These are phyloP conservation scores for Colletotrichum tofieldiae DNA, from an alignment of 2,329 filamentous ascomycete species.

Conservation along the genomic window DNA sequence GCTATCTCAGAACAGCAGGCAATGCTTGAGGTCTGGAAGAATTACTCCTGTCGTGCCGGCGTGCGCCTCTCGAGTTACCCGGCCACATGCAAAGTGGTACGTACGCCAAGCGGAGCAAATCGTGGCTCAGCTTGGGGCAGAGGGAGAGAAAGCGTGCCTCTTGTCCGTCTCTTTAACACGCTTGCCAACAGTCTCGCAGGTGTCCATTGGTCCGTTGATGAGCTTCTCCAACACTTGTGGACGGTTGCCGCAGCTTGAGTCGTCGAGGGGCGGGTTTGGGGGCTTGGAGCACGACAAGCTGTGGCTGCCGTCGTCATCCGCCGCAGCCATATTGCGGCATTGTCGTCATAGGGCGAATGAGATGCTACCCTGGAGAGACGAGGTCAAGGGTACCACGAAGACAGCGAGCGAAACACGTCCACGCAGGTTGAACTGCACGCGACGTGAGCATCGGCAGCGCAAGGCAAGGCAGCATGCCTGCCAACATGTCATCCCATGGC, in stretches of 20 bases:
- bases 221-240: constrained; percentile 13
- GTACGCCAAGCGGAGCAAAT: constrained; percentile 33
- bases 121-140: constrained; percentile 26
- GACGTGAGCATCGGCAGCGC: constrained; percentile 10
- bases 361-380: constrained; percentile 15
- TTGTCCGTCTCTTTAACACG: not conserved
- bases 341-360: constrained; percentile 27
- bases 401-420: constrained; percentile 2
- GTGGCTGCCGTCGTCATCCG: constrained; percentile 40
- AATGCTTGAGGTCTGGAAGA: constrained; percentile 2
- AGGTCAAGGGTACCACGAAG: constrained; percentile 14
- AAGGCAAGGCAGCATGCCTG: constrained; percentile 17
- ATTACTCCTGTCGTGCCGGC: constrained; percentile 1
- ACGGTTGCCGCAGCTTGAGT: constrained; percentile 7
- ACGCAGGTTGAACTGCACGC: constrained; percentile 22
- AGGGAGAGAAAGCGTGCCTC: not conserved
- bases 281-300: constrained; percentile 19
- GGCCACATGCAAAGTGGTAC: constrained; percentile 29
- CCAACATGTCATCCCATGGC: constrained; percentile 29
- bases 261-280: not conserved
- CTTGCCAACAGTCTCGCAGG: constrained; percentile 10
- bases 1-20: constrained; percentile 6
- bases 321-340: constrained; percentile 16
- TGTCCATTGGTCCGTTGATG: constrained; percentile 2
- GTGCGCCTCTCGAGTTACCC: constrained; percentile 9